Evolutionary conservation across 805 yeast species (phyloP), one percentile per base, ranked within the genome.

Genomic region (Saccharomyces jurei): DNA sequence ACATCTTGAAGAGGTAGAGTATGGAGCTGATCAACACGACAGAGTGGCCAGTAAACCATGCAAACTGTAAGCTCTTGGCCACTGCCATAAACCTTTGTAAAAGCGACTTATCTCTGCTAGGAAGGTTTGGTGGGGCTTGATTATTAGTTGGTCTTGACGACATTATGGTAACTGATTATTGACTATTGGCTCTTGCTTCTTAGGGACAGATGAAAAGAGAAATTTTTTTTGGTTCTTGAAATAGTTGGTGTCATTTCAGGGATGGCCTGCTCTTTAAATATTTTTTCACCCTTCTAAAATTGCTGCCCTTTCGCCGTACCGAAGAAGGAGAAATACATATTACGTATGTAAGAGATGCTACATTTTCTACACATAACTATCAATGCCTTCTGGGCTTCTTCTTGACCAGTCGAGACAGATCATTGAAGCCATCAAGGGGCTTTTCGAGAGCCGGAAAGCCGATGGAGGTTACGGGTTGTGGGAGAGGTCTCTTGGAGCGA

Each of bases 11-110:
- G 48, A 62, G 58, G 51, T 69, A 61, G 46, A 74, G 51, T 50
- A 70, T 67, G 4, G 76, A 67, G 26, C 72, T 61, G 10, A 70
- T 28, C 22, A 82, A 67, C 4, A 81, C 81, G 49, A 72, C 58
- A n/a, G 73, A 68, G 60, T 83, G 87, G 49, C 86, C 85, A 11
- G 67, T 63, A 68, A 87, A 87, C 96, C 96, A 90, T 4, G 81
- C 83, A 61, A 87, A 86, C 70, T 88, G 91, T 54, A 80, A 68
- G 14, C 83, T 76, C 69, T 78, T 64, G 27, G 69, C 57, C 31
- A 67, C 53, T 29, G 55, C 53, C n/a, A 60, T 32, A 4, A 65
- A 51, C 31, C 54, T 63, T 6, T 54, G 32, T 22, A 36, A 22
- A 36, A 14, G 47, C 21, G 4, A 36, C 44, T 36, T 17, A 17